Conservation (phyloP, 2,329 filamentous ascomycete species). For the Hypoxylon sp. region DNA sequence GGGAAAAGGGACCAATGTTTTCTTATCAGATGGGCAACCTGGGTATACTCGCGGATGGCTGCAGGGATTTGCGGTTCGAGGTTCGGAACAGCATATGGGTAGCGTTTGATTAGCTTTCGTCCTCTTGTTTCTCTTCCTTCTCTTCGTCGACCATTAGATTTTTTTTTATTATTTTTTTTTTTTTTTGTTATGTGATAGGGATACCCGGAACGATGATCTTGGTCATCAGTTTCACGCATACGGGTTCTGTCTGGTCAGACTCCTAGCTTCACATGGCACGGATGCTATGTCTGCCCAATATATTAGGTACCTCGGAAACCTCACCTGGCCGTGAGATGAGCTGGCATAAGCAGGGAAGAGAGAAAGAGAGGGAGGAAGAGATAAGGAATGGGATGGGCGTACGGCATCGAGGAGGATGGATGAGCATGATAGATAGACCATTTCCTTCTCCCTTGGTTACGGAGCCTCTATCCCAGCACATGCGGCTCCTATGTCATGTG, state of each 20-base stretch:
- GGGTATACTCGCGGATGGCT: constrained; percentile 16
- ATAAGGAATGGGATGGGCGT: background rate
- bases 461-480: constrained; percentile 20
- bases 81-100: constrained; percentile 16
- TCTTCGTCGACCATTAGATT: too few relatives aligned
- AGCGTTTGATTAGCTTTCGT: constrained; percentile 13
- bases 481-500: constrained; percentile 10
- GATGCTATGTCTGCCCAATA: background rate
- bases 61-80: constrained; percentile 6
- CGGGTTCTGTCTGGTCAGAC: background rate
- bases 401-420: background rate
- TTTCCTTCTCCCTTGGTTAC: background rate
- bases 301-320: too few relatives aligned
- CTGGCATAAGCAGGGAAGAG: too few relatives aligned
- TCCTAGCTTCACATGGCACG: background rate
- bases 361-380: background rate
- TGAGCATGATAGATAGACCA: constrained; percentile 10
- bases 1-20: constrained; percentile 17
- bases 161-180: constrained; percentile 5
- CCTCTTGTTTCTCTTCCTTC: constrained; percentile 1
- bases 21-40: constrained; percentile 33
- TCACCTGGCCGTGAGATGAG: background rate
- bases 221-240: constrained; percentile 2
- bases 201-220: constrained; percentile 30
- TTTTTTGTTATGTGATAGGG: constrained; percentile 23